Evolutionary conservation across 2,329 filamentous ascomycete species (phyloP), one percentile per base, ranked within the genome.

Genomic region (Aspergillus viridinutans): DNA sequence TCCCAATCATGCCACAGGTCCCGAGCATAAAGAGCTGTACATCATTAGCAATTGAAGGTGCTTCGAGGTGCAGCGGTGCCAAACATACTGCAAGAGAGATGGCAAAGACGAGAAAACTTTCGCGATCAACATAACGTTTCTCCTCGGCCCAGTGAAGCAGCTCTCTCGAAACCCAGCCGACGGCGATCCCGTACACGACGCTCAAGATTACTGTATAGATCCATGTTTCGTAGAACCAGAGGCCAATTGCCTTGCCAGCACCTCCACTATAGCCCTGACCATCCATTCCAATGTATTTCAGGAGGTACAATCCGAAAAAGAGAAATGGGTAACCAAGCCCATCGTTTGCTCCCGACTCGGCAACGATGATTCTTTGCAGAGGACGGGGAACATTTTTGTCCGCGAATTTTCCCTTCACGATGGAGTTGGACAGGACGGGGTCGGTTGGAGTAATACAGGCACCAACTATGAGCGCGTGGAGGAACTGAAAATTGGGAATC

Each of bases 401-500:
- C 1, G 92, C 92, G 69, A 96, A 97, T 66, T 90, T 92, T 32
- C 92, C 92, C 77, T 96, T 96, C 49, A 96, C 90, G 56, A 96
- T 96, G 2, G 89, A 89, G 61, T 94, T 93, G 17, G 89, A 93
- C 40, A 96, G 74, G 1, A 96, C 86, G 0, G 92, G 92, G 66
- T 97, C 92, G 0, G 92, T 96, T 0, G 92, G 92, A 2, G 92
- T 94, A n/a, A 97, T 86, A 67, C 92, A 96, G 0, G 92, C 89
- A 1, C 86, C 92, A 10, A 96, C 80, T 17, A 87, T 89, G 10
- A 96, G 80, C 0, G 92, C 89, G 63, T 94, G 88, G 1, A 96
- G 79, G 61, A 94, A 90, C 29, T 79, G 79, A 17, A 93, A 78
- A 51, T 85, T 76, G 0, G 90, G 90, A 1, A 92, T 85, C 59